phyloP scores from a whole-genome alignment of 495 filamentous ascomycete genomes.

The Neurospora africana region DNA sequence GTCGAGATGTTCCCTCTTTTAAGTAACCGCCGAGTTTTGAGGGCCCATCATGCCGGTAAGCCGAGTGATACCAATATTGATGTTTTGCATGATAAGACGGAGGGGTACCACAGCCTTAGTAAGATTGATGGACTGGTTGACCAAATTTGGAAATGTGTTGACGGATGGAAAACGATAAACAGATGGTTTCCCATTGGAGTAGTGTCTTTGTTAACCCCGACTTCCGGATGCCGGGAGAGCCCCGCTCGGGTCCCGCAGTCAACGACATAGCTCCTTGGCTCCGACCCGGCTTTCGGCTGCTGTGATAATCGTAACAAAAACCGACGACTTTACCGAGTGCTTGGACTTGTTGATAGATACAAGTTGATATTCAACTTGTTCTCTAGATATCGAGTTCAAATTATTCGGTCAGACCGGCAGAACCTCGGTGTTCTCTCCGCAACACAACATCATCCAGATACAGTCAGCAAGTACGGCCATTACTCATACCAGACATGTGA shows the following conservation, averaged over 20 bases:
- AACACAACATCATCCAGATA: background rate
- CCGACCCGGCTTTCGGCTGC: background rate
- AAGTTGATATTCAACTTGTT: background rate
- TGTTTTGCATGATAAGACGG: background rate
- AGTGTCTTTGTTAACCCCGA: background rate
- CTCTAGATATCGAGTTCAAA: background rate
- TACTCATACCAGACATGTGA: background rate
- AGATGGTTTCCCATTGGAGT: background rate
- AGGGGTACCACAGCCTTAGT: background rate
- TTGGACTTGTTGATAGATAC: background rate
- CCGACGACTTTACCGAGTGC: background rate
- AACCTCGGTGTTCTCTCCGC: background rate
- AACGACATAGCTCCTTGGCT: background rate
- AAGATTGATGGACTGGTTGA: background rate
- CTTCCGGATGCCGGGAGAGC: background rate
- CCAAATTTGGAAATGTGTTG: background rate
- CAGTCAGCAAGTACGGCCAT: background rate
- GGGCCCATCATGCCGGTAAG: background rate
- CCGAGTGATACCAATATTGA: background rate
- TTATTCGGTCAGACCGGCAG: background rate
- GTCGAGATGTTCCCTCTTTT: background rate
- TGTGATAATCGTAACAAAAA: background rate
- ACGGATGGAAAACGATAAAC: background rate
- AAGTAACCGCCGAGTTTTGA: background rate
- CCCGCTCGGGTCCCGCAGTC: background rate